Conservation (phyloP, 2,329 filamentous ascomycete genomes). For the Aspergillus niger region DNA sequence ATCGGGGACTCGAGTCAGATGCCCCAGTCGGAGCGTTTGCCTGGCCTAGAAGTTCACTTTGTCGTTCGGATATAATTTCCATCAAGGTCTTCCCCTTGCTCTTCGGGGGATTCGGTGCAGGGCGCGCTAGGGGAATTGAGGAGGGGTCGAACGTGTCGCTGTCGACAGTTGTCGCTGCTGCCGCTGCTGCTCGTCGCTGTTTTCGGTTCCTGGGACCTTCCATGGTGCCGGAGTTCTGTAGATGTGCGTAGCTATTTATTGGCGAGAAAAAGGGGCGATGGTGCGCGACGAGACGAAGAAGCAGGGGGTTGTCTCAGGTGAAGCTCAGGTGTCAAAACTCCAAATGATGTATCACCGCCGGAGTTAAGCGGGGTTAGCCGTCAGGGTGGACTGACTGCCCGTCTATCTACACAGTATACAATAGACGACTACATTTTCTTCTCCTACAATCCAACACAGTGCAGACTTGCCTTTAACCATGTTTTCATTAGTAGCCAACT, state of each 20-base stretch:
- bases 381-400: neutral
- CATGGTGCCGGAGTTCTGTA: constrained; percentile 20
- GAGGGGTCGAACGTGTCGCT: constrained; percentile 30
- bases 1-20: constrained; percentile 22
- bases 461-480: no score
- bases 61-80: constrained; percentile 49
- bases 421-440: neutral
- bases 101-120: constrained; percentile 20
- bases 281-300: constrained; percentile 5
- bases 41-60: constrained; percentile 34
- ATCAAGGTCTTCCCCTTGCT: constrained; percentile 42
- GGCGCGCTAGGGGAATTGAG: constrained; percentile 37
- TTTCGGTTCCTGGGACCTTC: constrained; percentile 41
- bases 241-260: neutral
- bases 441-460: neutral
- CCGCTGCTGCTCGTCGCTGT: constrained; percentile 41
- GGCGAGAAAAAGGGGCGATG: neutral
- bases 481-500: no score
- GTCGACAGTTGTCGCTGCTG: constrained; percentile 17
- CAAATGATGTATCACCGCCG: constrained; percentile 13
- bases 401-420: neutral
- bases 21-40: constrained; percentile 8
- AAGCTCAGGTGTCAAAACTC: constrained; percentile 8
- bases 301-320: neutral
- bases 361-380: constrained; percentile 24